These are phyloP conservation scores for Physaria fendleri DNA, from an alignment of 345 rosid species.

Conservation along the genomic window DNA sequence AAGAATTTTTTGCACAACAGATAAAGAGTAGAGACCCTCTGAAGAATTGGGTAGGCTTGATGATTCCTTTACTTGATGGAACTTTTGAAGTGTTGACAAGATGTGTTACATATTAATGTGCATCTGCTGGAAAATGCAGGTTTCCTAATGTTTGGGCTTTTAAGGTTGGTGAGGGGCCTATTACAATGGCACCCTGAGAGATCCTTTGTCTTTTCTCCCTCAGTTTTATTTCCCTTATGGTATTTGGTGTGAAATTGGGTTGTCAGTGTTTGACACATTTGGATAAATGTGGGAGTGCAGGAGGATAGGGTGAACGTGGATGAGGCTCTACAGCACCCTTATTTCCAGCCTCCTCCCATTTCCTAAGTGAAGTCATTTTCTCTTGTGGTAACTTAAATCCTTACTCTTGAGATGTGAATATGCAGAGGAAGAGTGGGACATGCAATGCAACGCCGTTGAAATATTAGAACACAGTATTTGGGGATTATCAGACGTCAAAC, in stretches of 20 bases:
- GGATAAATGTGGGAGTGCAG: conserved; percentile 26
- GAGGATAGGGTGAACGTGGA: conserved; percentile 63
- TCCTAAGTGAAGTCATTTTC: background rate
- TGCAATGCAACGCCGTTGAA: background rate
- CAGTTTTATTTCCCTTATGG: background rate
- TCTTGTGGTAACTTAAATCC: background rate
- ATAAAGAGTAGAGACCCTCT: conserved; percentile 90
- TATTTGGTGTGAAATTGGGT: background rate
- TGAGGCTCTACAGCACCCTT: conserved; percentile 78
- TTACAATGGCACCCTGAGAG: conserved; percentile 87
- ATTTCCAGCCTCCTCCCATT: conserved; percentile 50
- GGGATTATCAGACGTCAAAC: background rate
- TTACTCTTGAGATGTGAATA: no score
- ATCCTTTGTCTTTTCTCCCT: background rate
- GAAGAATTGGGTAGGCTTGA: conserved; percentile 57
- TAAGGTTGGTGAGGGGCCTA: conserved; percentile 77
- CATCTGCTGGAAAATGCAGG: conserved; percentile 34
- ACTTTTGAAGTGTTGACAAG: background rate
- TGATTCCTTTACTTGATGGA: background rate
- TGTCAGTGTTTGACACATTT: background rate
- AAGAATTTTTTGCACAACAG: conserved; percentile 68
- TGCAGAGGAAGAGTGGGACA: no score
- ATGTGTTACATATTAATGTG: background rate
- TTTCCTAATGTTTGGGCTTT: conserved; percentile 74
- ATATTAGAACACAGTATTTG: background rate